Percentiles rank a stretch among this genome's conserved stretches.
Evolutionary conservation across 2,329 filamentous ascomycete genomes (phyloP).

Genomic region (Botrytis paeoniae): DNA sequence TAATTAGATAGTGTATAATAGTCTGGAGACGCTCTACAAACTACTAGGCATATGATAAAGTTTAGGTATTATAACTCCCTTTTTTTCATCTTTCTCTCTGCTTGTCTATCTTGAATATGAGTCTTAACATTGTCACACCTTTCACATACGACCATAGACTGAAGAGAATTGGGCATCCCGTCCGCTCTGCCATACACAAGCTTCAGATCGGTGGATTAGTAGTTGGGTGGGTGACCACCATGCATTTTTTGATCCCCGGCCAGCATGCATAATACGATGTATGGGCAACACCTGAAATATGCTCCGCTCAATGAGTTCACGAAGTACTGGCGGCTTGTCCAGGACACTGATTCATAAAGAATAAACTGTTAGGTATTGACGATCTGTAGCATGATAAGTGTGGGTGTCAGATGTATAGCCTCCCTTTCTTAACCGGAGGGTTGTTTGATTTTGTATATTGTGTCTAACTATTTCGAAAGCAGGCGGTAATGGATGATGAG

Average conservation of each 20-base stretch:
- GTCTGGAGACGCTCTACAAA: too few species aligned
- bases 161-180: too few species aligned
- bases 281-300: neutral
- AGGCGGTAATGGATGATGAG: neutral
- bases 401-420: neutral
- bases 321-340: neutral
- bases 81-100: too few species aligned
- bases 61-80: too few species aligned
- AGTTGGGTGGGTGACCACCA: constrained; percentile 19
- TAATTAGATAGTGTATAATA: neutral
- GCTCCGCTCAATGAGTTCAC: neutral
- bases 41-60: neutral
- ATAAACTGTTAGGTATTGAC: neutral
- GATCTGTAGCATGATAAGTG: neutral
- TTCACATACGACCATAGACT: neutral
- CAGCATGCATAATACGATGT: neutral
- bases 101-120: neutral
- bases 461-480: neutral
- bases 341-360: neutral
- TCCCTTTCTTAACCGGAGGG: neutral
- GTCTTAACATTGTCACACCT: rapidly evolving
- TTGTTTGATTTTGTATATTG: neutral
- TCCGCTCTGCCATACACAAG: constrained; percentile 17
- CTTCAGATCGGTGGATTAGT: constrained; percentile 12
- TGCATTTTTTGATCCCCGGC: neutral